A percentile compares a stretch with the other conserved stretches of the same genome.
phyloP scores from a whole-genome alignment of 2,329 filamentous ascomycete genomes.

The Botrytis hyacinthi region DNA sequence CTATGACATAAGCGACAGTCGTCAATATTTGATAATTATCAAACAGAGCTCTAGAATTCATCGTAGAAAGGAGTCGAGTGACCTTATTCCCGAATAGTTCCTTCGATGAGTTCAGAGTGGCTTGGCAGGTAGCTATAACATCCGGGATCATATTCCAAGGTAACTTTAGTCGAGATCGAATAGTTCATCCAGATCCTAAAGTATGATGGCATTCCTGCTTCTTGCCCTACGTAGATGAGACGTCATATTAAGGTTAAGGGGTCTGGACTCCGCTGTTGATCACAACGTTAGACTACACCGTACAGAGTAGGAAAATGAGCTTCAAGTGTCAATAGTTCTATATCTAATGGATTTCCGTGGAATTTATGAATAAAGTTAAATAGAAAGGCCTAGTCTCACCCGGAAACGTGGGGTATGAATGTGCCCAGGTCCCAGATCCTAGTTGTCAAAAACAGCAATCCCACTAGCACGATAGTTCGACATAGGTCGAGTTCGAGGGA shows the following conservation, averaged over 20 bases:
- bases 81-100: not conserved
- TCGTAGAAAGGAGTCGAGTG: not conserved
- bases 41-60: not conserved
- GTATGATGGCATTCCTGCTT: not conserved
- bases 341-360: not conserved
- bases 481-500: not conserved
- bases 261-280: not conserved
- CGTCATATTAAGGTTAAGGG: not conserved
- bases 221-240: not conserved
- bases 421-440: not conserved
- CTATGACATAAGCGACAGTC: not conserved
- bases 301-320: not conserved
- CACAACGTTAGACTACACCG: not conserved
- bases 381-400: not conserved
- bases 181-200: not conserved
- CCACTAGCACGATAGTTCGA: not conserved
- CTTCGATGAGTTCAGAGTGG: not conserved
- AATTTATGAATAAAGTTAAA: not conserved
- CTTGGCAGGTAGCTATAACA: not conserved
- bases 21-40: not conserved
- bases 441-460: not conserved
- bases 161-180: not conserved
- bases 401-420: no score
- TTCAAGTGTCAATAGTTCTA: not conserved
- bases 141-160: not conserved